A percentile compares a stretch with the other conserved stretches of the same genome.
phyloP scores from a whole-genome alignment of 164 flowering plant genomes.

The Warburgia ugandensis region DNA sequence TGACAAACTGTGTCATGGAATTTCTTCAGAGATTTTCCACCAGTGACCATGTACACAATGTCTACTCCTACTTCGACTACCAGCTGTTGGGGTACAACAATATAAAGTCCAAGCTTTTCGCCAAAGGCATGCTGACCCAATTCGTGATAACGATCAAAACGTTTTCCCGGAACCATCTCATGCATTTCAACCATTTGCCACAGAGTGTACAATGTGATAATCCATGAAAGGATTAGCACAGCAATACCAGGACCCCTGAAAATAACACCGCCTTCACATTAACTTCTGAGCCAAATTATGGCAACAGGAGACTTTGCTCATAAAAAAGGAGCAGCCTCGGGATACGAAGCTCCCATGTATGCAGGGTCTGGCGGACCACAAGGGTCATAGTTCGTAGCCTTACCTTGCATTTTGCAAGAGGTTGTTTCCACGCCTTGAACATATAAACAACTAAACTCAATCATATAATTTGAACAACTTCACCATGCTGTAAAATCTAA shows the following conservation, averaged over 20 bases:
- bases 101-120: conserved; percentile 43
- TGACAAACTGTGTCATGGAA: conserved; percentile 34
- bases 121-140: conserved; percentile 61
- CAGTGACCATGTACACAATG: conserved; percentile 69
- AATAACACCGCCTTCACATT: no score
- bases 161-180: conserved; percentile 53
- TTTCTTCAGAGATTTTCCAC: conserved; percentile 54
- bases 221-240: conserved; percentile 33
- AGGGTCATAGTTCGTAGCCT: no score
- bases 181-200: conserved; percentile 69
- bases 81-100: conserved; percentile 55
- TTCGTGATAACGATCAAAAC: conserved; percentile 58
- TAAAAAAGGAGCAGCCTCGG: no score
- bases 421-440: no score
- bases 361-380: no score
- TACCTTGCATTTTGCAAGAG: no score
- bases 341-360: no score
- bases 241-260: conserved; percentile 23
- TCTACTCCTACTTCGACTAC: conserved; percentile 45
- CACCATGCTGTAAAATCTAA: no score
- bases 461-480: no score
- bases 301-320: no score
- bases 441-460: no score
- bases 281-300: no score
- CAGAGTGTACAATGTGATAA: conserved; percentile 45